Evolutionary conservation across 208 protist genomes (phyloP).

Genomic region (Novymonas esmeraldas): DNA sequence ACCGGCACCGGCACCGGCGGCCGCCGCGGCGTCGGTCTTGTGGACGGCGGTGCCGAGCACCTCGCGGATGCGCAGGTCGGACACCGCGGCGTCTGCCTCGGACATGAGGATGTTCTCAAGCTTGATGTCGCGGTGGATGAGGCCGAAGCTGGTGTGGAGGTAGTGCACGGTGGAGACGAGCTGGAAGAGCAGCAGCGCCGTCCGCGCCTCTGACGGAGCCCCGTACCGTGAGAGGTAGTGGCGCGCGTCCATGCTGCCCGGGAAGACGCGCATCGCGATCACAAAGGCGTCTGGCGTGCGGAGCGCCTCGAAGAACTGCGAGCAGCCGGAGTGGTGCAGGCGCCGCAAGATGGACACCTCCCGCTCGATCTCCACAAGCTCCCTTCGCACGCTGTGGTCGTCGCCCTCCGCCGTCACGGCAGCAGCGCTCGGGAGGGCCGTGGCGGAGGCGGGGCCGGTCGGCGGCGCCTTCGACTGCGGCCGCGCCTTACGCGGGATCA

Average conservation of each 20-base stretch:
- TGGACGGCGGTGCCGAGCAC: conserved; percentile 39
- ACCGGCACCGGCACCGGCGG: neutral
- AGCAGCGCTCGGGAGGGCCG: neutral
- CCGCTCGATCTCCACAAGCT: conserved; percentile 72
- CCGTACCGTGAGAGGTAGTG: conserved; percentile 69
- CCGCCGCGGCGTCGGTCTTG: conserved; percentile 19
- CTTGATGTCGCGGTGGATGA: conserved; percentile 89
- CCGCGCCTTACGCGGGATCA: conserved; percentile 54
- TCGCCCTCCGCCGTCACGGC: neutral
- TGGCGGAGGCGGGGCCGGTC: conserved; percentile 1
- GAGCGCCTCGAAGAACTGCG: conserved; percentile 72
- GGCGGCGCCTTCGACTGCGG: conserved; percentile 9
- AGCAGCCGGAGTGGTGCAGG: conserved; percentile 73
- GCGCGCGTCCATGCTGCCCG: conserved; percentile 61
- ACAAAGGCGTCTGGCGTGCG: conserved; percentile 76
- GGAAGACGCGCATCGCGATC: conserved; percentile 80
- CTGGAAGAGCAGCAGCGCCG: conserved; percentile 73
- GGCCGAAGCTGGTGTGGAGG: conserved; percentile 62
- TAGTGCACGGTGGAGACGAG: conserved; percentile 76
- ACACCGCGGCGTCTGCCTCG: conserved; percentile 27
- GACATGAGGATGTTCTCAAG: conserved; percentile 82
- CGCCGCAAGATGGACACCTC: conserved; percentile 73
- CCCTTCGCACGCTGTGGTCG: conserved; percentile 27
- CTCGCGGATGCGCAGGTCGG: conserved; percentile 39
- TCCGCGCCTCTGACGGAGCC: conserved; percentile 53